Conservation (phyloP, 2,329 filamentous ascomycete species). For the Neonectria punicea region DNA sequence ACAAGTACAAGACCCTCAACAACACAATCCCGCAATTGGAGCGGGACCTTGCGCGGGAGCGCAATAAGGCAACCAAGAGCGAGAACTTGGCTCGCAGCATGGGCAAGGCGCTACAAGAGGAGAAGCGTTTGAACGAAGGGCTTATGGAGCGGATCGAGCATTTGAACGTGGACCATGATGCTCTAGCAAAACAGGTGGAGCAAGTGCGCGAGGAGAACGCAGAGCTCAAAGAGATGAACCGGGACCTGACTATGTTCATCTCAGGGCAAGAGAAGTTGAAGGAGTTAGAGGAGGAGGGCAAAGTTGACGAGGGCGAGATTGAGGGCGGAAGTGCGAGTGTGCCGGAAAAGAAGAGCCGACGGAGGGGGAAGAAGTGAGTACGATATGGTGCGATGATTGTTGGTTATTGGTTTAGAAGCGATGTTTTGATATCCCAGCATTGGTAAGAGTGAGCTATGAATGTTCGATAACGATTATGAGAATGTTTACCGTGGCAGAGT, state of each 20-base stretch:
- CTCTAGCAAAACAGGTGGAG: constrained; percentile 65
- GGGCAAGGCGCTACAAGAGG: constrained; percentile 81
- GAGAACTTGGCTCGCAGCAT: constrained; percentile 80
- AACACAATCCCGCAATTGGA: constrained; percentile 76
- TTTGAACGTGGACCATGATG: constrained; percentile 71
- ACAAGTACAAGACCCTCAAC: constrained; percentile 57
- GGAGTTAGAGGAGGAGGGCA: constrained; percentile 71
- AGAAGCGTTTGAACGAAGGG: constrained; percentile 84
- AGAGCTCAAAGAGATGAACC: constrained; percentile 86
- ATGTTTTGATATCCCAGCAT: not conserved
- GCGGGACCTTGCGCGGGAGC: constrained; percentile 75
- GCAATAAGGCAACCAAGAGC: constrained; percentile 75
- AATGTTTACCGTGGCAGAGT: not conserved
- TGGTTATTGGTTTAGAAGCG: not conserved
- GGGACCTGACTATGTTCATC: constrained; percentile 89
- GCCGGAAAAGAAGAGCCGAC: constrained; percentile 67
- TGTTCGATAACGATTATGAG: not conserved
- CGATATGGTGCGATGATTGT: not conserved
- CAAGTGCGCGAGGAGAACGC: constrained; percentile 70
- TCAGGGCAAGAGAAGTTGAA: constrained; percentile 83
- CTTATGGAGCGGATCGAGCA: constrained; percentile 85
- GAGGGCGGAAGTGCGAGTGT: constrained; percentile 77
- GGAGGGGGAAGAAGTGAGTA: constrained; percentile 56
- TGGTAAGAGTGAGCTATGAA: not conserved
- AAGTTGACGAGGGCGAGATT: constrained; percentile 74